These are phyloP conservation scores for Ichthyophthirius multifiliis DNA, from an alignment of 169 alveolate species.

Conservation along the genomic window DNA sequence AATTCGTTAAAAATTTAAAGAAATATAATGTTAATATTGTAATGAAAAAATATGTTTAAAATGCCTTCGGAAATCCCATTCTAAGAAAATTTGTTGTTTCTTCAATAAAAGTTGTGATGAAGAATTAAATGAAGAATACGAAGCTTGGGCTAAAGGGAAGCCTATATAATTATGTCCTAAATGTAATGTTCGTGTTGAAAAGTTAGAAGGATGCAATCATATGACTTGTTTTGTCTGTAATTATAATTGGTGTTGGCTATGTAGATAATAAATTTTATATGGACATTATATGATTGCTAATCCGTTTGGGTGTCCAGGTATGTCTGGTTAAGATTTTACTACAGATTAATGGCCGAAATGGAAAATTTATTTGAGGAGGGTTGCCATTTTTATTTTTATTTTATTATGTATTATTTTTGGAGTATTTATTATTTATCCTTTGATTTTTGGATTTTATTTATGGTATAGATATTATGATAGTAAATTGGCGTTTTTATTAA, in stretches of 20 bases:
- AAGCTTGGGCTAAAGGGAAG: slow-evolving; percentile 38
- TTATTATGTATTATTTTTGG: background rate
- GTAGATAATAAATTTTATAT: slow-evolving; percentile 26
- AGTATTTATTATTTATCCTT: background rate
- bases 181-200: slow-evolving; percentile 39
- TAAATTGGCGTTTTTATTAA: background rate
- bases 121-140: slow-evolving; percentile 37
- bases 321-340: slow-evolving; percentile 2
- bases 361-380: background rate
- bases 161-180: slow-evolving; percentile 41
- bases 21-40: slow-evolving; percentile 12
- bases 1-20: background rate
- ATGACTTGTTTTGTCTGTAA: slow-evolving; percentile 45
- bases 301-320: slow-evolving; percentile 48
- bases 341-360: background rate
- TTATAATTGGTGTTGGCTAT: slow-evolving; percentile 50
- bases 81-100: slow-evolving; percentile 12
- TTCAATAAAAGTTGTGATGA: slow-evolving; percentile 17
- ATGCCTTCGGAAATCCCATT: slow-evolving; percentile 12
- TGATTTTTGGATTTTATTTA: background rate
- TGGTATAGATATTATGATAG: background rate
- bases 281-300: slow-evolving; percentile 35
- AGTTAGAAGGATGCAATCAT: slow-evolving; percentile 50
- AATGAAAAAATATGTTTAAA: slow-evolving; percentile 20
- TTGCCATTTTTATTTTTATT: background rate